A percentile compares a stretch with the other conserved stretches of the same genome.
phyloP scores from a whole-genome alignment of 345 rosid species.

The Gossypium arboreum region DNA sequence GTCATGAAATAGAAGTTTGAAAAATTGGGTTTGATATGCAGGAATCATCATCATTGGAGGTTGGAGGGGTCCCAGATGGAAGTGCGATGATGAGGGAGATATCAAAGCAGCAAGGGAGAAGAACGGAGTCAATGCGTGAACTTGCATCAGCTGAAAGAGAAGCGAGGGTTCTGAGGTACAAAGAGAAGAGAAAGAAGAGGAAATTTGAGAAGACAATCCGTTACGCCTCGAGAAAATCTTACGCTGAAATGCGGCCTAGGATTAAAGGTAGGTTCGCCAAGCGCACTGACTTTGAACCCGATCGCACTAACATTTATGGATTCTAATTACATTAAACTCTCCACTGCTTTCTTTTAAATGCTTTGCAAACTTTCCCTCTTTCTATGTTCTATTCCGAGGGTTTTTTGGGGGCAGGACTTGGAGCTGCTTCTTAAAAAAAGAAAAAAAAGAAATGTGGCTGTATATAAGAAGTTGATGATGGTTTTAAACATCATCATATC shows the following conservation, averaged over 20 bases:
- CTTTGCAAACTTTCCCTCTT: too few relatives aligned
- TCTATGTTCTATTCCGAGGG: too few relatives aligned
- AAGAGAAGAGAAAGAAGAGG: slow-evolving; percentile 91
- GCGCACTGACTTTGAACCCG: slow-evolving; percentile 41
- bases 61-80: slow-evolving; percentile 89
- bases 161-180: slow-evolving; percentile 92
- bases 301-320: slow-evolving; percentile 41
- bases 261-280: slow-evolving; percentile 93
- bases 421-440: too few relatives aligned
- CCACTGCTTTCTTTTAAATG: not conserved
- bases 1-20: not conserved
- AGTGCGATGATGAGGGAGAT: slow-evolving; percentile 48
- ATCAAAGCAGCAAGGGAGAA: slow-evolving; percentile 46
- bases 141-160: slow-evolving; percentile 75
- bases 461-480: too few relatives aligned
- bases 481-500: too few relatives aligned
- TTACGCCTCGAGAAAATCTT: slow-evolving; percentile 85
- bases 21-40: slow-evolving; percentile 18
- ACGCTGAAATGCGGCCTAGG: slow-evolving; percentile 83
- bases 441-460: too few relatives aligned
- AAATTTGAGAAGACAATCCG: slow-evolving; percentile 92
- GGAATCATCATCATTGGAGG: slow-evolving; percentile 82
- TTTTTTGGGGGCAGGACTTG: not conserved
- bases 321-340: slow-evolving; percentile 28
- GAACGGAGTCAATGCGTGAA: slow-evolving; percentile 42